These are phyloP conservation scores for Yarrowia sp. DNA, from an alignment of 805 yeast genomes.

Conservation along the genomic window DNA sequence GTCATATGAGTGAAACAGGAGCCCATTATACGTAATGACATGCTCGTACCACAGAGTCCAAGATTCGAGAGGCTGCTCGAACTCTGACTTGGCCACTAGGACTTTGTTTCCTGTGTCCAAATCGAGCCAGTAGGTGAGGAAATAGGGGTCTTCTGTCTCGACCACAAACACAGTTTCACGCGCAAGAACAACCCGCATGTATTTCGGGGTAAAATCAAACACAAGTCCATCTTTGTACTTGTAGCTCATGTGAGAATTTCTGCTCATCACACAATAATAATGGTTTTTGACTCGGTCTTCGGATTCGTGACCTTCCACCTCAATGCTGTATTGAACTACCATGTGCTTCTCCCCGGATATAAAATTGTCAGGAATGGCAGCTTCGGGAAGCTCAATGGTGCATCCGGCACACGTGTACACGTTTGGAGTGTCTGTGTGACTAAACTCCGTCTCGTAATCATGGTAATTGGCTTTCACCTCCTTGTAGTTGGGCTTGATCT, in stretches of 20 bases:
- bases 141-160: neutral
- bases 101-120: neutral
- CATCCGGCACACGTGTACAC: neutral
- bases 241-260: neutral
- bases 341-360: neutral
- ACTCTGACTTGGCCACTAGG: neutral
- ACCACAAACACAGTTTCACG: neutral
- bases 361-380: neutral
- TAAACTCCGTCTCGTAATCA: too few relatives aligned
- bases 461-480: too few relatives aligned
- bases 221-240: neutral
- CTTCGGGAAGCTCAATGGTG: neutral
- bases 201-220: neutral
- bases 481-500: too few relatives aligned
- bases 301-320: neutral
- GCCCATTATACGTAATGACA: neutral
- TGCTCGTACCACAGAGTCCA: constrained; percentile 11
- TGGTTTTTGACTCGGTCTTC: neutral
- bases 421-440: neutral
- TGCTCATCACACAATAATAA: neutral
- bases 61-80: neutral
- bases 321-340: neutral
- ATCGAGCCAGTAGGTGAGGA: neutral
- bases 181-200: neutral
- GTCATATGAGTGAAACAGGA: constrained; percentile 1